Evolutionary conservation across 345 rosid species (phyloP).

Genomic region (Rhodomyrtus tomentosa): DNA sequence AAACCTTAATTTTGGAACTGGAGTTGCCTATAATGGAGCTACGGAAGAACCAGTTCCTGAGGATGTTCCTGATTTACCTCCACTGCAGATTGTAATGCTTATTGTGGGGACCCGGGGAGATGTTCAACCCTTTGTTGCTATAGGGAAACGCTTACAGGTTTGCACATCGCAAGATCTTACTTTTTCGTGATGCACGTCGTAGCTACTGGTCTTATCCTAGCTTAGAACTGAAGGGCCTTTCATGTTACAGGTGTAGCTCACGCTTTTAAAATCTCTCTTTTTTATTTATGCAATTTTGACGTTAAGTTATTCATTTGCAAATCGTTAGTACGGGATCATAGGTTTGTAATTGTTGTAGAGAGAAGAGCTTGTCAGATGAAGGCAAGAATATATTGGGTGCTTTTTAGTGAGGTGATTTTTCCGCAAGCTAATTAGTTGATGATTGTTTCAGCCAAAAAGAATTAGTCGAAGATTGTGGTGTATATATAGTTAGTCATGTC

Average conservation of each 20-base stretch:
- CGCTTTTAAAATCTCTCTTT: neutral
- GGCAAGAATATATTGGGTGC: neutral
- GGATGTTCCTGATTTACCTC: conserved; percentile 18
- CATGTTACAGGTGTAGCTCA: neutral
- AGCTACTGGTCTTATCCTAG: neutral
- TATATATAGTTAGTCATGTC: neutral
- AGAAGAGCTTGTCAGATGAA: neutral
- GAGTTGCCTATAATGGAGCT: conserved; percentile 8
- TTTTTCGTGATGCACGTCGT: neutral
- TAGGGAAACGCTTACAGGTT: conserved; percentile 55
- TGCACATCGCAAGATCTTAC: neutral
- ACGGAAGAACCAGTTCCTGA: conserved; percentile 11
- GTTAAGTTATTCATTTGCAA: neutral
- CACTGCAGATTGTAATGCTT: conserved; percentile 48
- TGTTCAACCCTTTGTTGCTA: conserved; percentile 61
- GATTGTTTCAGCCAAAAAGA: neutral
- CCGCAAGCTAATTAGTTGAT: neutral
- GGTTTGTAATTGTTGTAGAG: neutral
- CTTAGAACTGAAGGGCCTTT: neutral
- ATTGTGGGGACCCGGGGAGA: conserved; percentile 64
- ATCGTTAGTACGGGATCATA: fast-evolving
- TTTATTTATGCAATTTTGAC: neutral
- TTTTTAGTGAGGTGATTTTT: neutral
- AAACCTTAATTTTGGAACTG: conserved; percentile 15
- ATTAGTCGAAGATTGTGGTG: neutral